These are phyloP conservation scores for Lycium barbarum DNA, from an alignment of 257 asterid genomes.

Conservation along the genomic window DNA sequence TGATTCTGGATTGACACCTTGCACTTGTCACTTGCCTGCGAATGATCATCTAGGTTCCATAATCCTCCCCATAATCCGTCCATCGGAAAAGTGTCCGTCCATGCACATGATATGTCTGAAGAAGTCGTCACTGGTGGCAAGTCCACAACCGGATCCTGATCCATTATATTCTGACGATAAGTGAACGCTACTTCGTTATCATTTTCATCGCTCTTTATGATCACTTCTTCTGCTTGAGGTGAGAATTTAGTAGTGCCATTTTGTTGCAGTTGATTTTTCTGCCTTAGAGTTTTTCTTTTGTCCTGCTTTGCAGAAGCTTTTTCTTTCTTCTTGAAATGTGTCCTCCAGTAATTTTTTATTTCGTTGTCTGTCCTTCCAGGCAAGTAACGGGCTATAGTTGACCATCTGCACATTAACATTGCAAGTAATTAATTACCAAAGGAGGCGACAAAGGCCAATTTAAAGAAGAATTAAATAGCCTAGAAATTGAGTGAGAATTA, in stretches of 20 bases:
- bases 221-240: conserved; percentile 15
- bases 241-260: neutral
- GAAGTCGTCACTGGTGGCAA: neutral
- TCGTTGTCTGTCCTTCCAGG: conserved; percentile 56
- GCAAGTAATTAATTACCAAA: neutral
- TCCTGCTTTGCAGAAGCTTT: conserved; percentile 32
- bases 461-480: neutral
- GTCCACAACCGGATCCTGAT: conserved; percentile 1
- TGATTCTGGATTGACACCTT: conserved; percentile 46
- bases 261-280: conserved; percentile 6
- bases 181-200: neutral
- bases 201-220: neutral
- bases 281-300: neutral
- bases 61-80: conserved; percentile 58
- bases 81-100: conserved; percentile 41
- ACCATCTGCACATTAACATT: conserved; percentile 36
- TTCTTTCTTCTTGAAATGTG: conserved; percentile 44
- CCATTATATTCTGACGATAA: conserved; percentile 12
- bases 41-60: conserved; percentile 49
- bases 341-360: conserved; percentile 51
- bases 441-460: neutral
- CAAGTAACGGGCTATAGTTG: conserved; percentile 51
- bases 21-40: conserved; percentile 35
- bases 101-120: conserved; percentile 23
- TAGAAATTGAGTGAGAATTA: neutral